These are phyloP conservation scores for Lactarius deliciosus DNA, from an alignment of 768 basidiomycete genomes.

Conservation along the genomic window DNA sequence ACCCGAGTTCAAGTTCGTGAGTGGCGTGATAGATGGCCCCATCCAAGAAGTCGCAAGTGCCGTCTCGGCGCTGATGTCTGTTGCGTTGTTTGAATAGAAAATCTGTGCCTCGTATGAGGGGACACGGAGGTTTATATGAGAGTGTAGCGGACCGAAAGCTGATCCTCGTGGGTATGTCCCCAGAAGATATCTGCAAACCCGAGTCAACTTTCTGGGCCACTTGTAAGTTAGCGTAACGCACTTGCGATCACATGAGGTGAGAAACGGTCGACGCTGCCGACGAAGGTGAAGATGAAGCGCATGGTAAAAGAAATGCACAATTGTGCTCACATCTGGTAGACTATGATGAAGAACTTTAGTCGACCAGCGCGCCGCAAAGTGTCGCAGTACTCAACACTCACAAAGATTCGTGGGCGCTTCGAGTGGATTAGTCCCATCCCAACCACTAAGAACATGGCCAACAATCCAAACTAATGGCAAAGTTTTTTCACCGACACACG, in stretches of 20 bases:
- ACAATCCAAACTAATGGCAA: constrained; percentile 46
- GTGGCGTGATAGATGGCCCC: constrained; percentile 67
- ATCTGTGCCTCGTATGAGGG: constrained; percentile 43
- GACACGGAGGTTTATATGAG: neutral
- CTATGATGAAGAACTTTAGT: constrained; percentile 31
- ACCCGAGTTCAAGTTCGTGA: constrained; percentile 71
- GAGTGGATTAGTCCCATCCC: constrained; percentile 71
- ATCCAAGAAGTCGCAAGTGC: constrained; percentile 61
- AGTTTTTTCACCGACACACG: neutral
- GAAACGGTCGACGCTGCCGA: constrained; percentile 65
- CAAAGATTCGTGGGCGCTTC: constrained; percentile 68
- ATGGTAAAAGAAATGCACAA: neutral
- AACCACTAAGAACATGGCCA: constrained; percentile 59
- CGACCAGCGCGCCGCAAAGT: neutral
- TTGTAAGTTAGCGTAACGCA: constrained; percentile 38
- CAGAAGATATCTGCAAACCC: constrained; percentile 61
- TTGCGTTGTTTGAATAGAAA: constrained; percentile 72
- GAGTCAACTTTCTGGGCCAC: constrained; percentile 1
- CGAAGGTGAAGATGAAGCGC: constrained; percentile 5
- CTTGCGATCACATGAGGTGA: constrained; percentile 77
- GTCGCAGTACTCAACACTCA: constrained; percentile 37
- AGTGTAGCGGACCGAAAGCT: constrained; percentile 49
- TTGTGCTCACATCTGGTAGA: constrained; percentile 48
- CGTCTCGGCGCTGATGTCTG: constrained; percentile 52
- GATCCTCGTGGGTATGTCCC: constrained; percentile 76